Base-by-base conservation (phyloP, 2,329 filamentous ascomycete genomes). In the Xylaria sp. region DNA sequence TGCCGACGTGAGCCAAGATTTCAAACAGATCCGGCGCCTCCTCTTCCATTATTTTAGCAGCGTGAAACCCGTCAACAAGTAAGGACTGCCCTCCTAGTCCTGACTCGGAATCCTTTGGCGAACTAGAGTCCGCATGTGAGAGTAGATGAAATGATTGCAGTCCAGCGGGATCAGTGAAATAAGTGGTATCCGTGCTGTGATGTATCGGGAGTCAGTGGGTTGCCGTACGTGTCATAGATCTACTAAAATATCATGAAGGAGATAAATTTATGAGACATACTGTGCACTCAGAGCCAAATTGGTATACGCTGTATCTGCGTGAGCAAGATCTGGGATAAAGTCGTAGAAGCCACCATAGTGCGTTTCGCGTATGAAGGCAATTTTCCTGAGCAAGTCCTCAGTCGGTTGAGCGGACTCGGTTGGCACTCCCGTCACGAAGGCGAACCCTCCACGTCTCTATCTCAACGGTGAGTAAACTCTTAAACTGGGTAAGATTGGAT, bases 111-210 rank as follows among this genome's bases (percentile, higher is more conserved):
- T 56, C 38, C 7, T 62, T 53, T 3, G 66, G 38, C 10, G 66
- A 49, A 28, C 61, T 77, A 6, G 73, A 23, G 15, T 75, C 83
- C 67, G 73, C 80, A 79, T 97, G 93, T 0, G 93, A 96, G 33
- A 98, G 87, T 56, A 97, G 84, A 77, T 99, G 96, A 80, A 99
- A 97, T 31, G 96, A 90, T 79, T 99, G 96, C 40, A 99, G 86
- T 10, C 95, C 93, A 2, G 93, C 90, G 0, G 96, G 95, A 71
- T 98, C 95, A 26, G 89, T 94, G 81, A 98, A 98, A 80, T 99
- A 98, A 0, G 95, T 97, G 6, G 89, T 98, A 81, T 99, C 96
- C 0, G 95, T 98, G 80, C 68, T 70, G 33, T 60, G 17, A n/a
- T n/a, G 17, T 26, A 23, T 20, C 9, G 13, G 59, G 13, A 26